Evolutionary conservation across 768 basidiomycete genomes (phyloP).

Genomic region (Hemileccinum impolitum): DNA sequence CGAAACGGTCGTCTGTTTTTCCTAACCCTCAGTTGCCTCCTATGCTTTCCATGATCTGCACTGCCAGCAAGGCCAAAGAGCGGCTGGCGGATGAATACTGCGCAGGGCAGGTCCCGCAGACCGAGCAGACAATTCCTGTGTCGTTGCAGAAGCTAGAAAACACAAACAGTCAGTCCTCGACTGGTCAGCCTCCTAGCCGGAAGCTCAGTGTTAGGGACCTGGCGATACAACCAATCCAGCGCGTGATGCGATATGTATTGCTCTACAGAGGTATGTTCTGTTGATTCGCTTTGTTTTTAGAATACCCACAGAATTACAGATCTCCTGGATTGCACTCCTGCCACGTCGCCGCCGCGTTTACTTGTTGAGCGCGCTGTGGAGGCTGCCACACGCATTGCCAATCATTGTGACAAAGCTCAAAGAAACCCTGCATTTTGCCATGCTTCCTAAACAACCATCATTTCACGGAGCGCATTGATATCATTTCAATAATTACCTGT

Average conservation of each 20-base stretch:
- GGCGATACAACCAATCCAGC: conserved; percentile 61
- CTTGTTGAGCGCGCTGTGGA: conserved; percentile 59
- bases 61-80: conserved; percentile 4
- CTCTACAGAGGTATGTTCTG: conserved; percentile 50
- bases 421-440: conserved; percentile 46
- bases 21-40: conserved; percentile 11
- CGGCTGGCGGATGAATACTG: conserved; percentile 3
- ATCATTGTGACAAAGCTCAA: conserved; percentile 60
- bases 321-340: conserved; percentile 48
- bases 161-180: not conserved
- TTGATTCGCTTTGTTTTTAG: not conserved
- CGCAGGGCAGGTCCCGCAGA: not conserved
- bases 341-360: conserved; percentile 44
- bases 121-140: not conserved
- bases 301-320: conserved; percentile 34
- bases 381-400: conserved; percentile 54
- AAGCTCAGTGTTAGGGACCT: conserved; percentile 48
- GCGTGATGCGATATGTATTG: conserved; percentile 61
- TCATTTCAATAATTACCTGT: not conserved
- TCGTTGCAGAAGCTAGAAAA: conserved; percentile 1
- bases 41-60: conserved; percentile 5
- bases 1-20: conserved; percentile 6
- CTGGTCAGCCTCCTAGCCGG: conserved; percentile 11
- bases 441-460: conserved; percentile 11
- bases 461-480: not conserved